Conservation (phyloP, 2,329 filamentous ascomycete genomes). For the Juglanconis juglandina region DNA sequence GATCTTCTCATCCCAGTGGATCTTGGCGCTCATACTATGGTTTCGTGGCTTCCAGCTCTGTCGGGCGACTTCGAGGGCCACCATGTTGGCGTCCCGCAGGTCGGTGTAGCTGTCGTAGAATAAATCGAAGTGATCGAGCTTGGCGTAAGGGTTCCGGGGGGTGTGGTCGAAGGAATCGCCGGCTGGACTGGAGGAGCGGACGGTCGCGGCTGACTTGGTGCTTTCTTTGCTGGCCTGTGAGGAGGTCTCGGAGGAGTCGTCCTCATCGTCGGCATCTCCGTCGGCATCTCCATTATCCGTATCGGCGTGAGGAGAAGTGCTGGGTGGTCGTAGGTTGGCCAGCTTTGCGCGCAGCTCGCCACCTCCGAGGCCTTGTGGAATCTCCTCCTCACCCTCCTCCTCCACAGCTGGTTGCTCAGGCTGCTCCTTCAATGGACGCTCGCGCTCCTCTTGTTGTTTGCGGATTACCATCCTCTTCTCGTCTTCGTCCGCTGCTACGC, state of each 20-base stretch:
- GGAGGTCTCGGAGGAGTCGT: background rate
- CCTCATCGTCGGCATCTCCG: background rate
- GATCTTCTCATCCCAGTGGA: background rate
- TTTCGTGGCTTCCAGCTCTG: constrained; percentile 1
- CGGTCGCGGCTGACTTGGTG: background rate
- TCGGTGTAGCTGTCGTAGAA: constrained; percentile 2
- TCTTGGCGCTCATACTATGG: background rate
- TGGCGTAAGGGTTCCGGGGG: background rate
- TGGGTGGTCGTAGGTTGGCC: background rate
- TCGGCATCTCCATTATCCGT: background rate
- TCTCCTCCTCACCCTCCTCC: background rate
- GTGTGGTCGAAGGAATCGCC: background rate
- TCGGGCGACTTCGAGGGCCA: constrained; percentile 1
- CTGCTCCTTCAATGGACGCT: background rate
- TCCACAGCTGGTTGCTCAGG: background rate
- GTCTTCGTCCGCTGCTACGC: background rate
- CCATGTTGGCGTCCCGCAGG: constrained; percentile 6
- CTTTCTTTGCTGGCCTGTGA: background rate
- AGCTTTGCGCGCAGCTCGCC: background rate
- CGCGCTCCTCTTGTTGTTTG: background rate
- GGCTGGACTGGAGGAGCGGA: too few species aligned
- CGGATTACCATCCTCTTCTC: background rate
- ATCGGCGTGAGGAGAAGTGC: background rate
- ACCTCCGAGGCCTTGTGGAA: background rate
- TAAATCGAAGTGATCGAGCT: background rate